A percentile compares a stretch with the other conserved stretches of the same genome.
Conservation (phyloP, 2,329 filamentous ascomycete genomes). For the Talaromyces sp. region DNA sequence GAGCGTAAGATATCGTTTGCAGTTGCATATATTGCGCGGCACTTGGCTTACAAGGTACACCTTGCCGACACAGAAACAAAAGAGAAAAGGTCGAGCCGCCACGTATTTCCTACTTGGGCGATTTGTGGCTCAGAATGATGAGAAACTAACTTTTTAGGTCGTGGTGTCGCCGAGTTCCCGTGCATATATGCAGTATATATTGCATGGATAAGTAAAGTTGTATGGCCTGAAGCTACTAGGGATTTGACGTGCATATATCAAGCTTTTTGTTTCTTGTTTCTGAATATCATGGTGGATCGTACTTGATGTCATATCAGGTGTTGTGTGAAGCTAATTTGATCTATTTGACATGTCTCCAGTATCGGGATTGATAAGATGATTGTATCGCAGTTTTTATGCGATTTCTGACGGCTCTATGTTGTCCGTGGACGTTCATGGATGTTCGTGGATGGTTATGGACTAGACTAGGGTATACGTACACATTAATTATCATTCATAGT, state of each 20-base stretch:
- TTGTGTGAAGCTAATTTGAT: neutral
- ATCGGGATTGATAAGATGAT: neutral
- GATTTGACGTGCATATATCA: neutral
- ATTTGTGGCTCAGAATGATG: neutral
- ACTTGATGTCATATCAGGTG: neutral
- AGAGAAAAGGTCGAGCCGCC: neutral
- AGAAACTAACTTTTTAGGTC: neutral
- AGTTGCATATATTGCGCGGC: neutral
- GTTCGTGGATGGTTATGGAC: too few species aligned
- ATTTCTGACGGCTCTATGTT: neutral
- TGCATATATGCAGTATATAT: neutral
- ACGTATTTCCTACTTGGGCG: neutral
- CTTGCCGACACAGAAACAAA: neutral
- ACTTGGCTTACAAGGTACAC: neutral
- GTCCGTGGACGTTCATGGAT: neutral
- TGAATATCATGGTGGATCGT: neutral
- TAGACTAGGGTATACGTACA: neutral
- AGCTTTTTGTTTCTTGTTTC: neutral
- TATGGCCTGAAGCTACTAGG: neutral
- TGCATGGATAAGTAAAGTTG: neutral
- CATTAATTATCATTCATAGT: neutral
- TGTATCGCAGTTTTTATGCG: neutral
- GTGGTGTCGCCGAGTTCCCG: neutral
- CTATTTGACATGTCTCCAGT: neutral
- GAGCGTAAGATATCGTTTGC: too few species aligned